phyloP scores from a whole-genome alignment of 805 yeast species.

The Candida ascalaphidarum region DNA sequence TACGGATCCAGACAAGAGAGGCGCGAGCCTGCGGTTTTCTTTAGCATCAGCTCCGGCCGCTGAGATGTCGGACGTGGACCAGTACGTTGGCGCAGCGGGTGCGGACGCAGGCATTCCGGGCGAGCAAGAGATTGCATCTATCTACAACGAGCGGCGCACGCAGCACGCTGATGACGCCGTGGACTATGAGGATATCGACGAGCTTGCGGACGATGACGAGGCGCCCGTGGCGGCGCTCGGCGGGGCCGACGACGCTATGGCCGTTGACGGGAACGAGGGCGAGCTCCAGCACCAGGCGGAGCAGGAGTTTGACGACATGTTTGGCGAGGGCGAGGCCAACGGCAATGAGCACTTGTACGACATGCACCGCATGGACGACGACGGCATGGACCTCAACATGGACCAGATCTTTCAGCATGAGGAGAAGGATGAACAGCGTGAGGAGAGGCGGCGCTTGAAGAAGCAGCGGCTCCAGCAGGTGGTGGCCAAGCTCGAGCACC shows the following conservation, averaged over 20 bases:
- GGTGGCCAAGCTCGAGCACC: conserved; percentile 21
- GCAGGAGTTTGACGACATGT: conserved; percentile 31
- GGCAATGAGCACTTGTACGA: conserved; percentile 10
- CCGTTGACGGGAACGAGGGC: conserved; percentile 5
- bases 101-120: conserved; percentile 20
- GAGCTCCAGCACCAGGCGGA: conserved; percentile 25
- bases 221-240: conserved; percentile 3
- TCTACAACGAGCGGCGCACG: conserved; percentile 29
- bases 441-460: conserved; percentile 14
- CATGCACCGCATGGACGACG: conserved; percentile 11
- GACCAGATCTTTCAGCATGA: conserved; percentile 1
- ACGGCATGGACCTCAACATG: conserved; percentile 11
- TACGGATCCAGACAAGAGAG: neutral
- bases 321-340: conserved; percentile 28
- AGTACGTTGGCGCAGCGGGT: neutral
- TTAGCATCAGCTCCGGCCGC: too few relatives aligned
- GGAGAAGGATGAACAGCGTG: too few relatives aligned
- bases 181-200: conserved; percentile 92
- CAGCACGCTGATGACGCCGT: conserved; percentile 87
- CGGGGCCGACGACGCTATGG: conserved; percentile 10
- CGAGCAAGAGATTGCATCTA: conserved; percentile 29
- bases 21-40: too few relatives aligned
- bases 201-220: conserved; percentile 80
- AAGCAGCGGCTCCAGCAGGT: conserved; percentile 17
- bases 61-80: too few relatives aligned